Conservation (phyloP, 345 rosid species). For the Triadica sebifera region DNA sequence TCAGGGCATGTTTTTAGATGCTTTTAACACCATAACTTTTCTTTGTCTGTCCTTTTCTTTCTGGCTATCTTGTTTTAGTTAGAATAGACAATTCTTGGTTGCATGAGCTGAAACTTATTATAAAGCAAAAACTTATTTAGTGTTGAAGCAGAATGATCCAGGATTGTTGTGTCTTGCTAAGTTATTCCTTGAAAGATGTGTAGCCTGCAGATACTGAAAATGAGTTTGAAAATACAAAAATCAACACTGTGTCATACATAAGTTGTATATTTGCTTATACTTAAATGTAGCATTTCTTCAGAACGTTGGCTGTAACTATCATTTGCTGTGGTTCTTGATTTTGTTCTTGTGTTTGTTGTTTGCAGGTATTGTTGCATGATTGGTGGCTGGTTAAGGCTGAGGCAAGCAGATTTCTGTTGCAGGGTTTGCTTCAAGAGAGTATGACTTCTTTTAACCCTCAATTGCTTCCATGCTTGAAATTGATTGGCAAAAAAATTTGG, state of each 20-base stretch:
- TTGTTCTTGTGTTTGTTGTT: too few relatives aligned
- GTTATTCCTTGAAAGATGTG: slow-evolving; percentile 59
- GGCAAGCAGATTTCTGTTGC: too few relatives aligned
- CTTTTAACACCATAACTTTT: neutral
- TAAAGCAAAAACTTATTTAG: slow-evolving; percentile 55
- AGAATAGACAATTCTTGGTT: neutral
- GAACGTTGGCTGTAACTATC: neutral
- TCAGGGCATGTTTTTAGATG: neutral
- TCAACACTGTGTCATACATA: neutral
- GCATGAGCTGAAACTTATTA: too few relatives aligned
- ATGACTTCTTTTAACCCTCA: too few relatives aligned
- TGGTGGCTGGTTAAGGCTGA: too few relatives aligned
- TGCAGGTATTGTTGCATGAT: too few relatives aligned
- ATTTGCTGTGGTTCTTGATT: too few relatives aligned
- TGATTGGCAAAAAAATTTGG: too few relatives aligned
- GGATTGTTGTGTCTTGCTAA: slow-evolving; percentile 93
- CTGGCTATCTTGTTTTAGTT: neutral
- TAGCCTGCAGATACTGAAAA: slow-evolving; percentile 21
- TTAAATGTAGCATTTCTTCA: neutral
- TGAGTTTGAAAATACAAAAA: neutral
- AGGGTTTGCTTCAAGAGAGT: too few relatives aligned
- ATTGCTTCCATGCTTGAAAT: too few relatives aligned
- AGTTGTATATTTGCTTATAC: neutral
- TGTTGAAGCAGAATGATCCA: slow-evolving; percentile 80
- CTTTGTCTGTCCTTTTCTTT: neutral